Evolutionary conservation across 2,329 filamentous ascomycete species (phyloP).

Genomic region (Pezicula rhizophila): DNA sequence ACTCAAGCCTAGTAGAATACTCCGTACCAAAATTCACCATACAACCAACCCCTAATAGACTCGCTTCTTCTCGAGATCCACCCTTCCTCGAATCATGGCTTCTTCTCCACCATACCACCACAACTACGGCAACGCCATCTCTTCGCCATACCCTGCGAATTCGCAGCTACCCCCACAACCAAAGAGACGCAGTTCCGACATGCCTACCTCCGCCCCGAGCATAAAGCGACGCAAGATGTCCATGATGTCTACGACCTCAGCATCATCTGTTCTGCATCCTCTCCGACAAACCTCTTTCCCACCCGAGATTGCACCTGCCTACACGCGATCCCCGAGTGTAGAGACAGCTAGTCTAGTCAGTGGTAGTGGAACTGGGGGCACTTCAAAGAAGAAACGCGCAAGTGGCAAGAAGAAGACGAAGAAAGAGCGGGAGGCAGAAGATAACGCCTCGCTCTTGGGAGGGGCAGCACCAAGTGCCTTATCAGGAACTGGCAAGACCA

Average conservation of each 20-base stretch:
- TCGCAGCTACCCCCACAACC: constrained; percentile 47
- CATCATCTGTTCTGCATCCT: constrained; percentile 49
- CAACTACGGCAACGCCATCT: constrained; percentile 32
- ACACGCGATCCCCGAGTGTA: constrained; percentile 59
- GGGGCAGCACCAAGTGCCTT: constrained; percentile 38
- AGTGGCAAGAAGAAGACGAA: constrained; percentile 35
- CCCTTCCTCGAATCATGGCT: constrained; percentile 17
- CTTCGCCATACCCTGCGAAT: constrained; percentile 47
- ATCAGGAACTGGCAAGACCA: constrained; percentile 33
- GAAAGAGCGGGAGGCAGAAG: constrained; percentile 49
- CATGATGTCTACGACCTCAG: constrained; percentile 48
- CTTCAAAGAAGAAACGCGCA: constrained; percentile 53
- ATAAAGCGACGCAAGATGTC: constrained; percentile 69
- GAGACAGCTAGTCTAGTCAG: constrained; percentile 56
- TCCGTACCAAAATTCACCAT: background rate
- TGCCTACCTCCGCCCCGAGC: constrained; percentile 39
- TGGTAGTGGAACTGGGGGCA: constrained; percentile 50
- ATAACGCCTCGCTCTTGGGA: constrained; percentile 40
- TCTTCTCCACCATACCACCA: constrained; percentile 24
- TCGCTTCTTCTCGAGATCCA: background rate
- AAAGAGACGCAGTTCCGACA: constrained; percentile 59
- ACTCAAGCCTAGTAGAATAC: background rate
- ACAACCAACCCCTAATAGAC: background rate
- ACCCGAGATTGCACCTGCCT: constrained; percentile 49
- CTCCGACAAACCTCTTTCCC: constrained; percentile 79